These are phyloP conservation scores for Eucalyptus marginata DNA, from an alignment of 345 rosid species.

Conservation along the genomic window DNA sequence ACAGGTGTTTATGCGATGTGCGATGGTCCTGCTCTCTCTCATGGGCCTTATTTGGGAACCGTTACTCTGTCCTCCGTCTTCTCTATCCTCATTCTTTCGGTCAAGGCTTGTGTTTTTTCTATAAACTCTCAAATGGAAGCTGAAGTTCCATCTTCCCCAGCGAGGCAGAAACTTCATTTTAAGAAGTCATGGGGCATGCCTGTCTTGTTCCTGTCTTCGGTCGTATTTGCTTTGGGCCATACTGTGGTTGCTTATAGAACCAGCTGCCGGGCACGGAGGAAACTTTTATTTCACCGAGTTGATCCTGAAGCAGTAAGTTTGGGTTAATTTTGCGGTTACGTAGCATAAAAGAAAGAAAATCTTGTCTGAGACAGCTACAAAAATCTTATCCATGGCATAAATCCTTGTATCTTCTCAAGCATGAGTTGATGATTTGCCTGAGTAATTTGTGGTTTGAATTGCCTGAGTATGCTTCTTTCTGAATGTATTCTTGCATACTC, in stretches of 20 bases:
- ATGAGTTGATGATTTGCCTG: neutral
- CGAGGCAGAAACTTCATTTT: constrained; percentile 68
- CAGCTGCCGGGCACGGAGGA: constrained; percentile 86
- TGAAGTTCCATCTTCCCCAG: constrained; percentile 46
- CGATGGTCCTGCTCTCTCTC: constrained; percentile 67
- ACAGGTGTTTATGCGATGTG: constrained; percentile 83
- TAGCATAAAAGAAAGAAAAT: neutral
- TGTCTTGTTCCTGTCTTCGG: constrained; percentile 82
- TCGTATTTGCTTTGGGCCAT: constrained; percentile 92
- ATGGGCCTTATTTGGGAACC: constrained; percentile 86
- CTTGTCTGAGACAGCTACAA: neutral
- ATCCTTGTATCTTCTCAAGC: neutral
- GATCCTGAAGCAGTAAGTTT: constrained; percentile 78
- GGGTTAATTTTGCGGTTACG: neutral
- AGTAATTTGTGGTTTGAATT: neutral
- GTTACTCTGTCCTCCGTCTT: constrained; percentile 61
- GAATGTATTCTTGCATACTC: neutral
- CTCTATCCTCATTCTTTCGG: constrained; percentile 61
- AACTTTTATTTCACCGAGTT: constrained; percentile 74
- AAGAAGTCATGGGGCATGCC: constrained; percentile 99
- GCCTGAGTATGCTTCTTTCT: neutral
- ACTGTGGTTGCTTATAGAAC: constrained; percentile 84
- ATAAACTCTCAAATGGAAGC: constrained; percentile 63
- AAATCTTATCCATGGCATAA: neutral
- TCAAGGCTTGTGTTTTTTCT: constrained; percentile 78